phyloP scores from a whole-genome alignment of 495 filamentous ascomycete species.

The Hypoxylon cercidicola region DNA sequence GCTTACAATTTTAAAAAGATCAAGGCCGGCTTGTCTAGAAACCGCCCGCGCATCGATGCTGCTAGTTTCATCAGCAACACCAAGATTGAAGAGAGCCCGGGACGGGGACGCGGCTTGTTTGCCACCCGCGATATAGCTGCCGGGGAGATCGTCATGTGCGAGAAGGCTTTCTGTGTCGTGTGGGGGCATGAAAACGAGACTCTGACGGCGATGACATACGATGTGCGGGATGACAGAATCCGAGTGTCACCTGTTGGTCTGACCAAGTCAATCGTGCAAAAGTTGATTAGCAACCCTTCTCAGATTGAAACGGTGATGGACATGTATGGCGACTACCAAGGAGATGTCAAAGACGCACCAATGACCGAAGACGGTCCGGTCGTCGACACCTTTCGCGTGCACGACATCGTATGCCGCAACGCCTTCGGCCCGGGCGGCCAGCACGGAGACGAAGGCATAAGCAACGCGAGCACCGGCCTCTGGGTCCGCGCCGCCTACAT shows the following conservation, averaged over 20 bases:
- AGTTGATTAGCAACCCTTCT: constrained; percentile 57
- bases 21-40: constrained; percentile 36
- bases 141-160: constrained; percentile 62
- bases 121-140: constrained; percentile 56
- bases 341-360: constrained; percentile 39
- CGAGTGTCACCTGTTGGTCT: constrained; percentile 52
- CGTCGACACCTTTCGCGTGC: constrained; percentile 52
- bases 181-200: constrained; percentile 35
- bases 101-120: constrained; percentile 56
- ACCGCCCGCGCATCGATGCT: constrained; percentile 43
- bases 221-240: constrained; percentile 38
- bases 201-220: constrained; percentile 41
- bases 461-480: constrained; percentile 52
- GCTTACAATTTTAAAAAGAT: constrained; percentile 54
- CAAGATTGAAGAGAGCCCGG: constrained; percentile 17
- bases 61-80: constrained; percentile 45
- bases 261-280: constrained; percentile 47
- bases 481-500: constrained; percentile 62
- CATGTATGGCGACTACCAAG: constrained; percentile 48
- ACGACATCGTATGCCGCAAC: constrained; percentile 51
- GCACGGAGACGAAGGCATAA: constrained; percentile 36
- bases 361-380: constrained; percentile 36
- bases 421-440: constrained; percentile 46
- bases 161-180: constrained; percentile 60
- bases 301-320: constrained; percentile 48